Conservation (phyloP, 257 asterid species). For the Salvia hispanica region DNA sequence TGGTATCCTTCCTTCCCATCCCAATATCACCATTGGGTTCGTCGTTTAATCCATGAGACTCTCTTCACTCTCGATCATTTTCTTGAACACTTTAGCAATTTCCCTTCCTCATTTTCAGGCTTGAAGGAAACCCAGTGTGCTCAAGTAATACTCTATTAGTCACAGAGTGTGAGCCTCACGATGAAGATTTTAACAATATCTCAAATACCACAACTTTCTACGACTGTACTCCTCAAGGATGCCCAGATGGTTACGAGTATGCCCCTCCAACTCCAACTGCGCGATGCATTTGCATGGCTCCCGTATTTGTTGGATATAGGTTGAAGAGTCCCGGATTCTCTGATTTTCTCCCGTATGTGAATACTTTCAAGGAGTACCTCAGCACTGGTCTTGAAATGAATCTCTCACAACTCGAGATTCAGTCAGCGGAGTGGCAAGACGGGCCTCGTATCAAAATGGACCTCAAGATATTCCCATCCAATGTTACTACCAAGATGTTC, state of each 20-base stretch:
- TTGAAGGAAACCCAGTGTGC: conserved; percentile 83
- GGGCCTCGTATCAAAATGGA: conserved; percentile 86
- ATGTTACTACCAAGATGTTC: conserved; percentile 39
- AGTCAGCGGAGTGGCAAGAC: conserved; percentile 59
- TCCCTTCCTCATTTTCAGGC: conserved; percentile 47
- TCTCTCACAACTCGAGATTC: conserved; percentile 60
- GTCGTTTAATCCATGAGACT: conserved; percentile 29
- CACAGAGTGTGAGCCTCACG: conserved; percentile 57
- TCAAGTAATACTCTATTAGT: conserved; percentile 29
- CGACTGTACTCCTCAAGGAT: conserved; percentile 45
- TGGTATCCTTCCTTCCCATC: conserved; percentile 48
- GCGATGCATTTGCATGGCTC: conserved; percentile 77
- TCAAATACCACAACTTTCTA: conserved; percentile 33
- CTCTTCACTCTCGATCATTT: conserved; percentile 9
- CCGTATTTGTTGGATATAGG: conserved; percentile 78
- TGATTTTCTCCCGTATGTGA: conserved; percentile 61
- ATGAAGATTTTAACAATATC: conserved; percentile 40
- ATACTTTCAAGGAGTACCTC: conserved; percentile 55
- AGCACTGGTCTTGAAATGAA: conserved; percentile 59
- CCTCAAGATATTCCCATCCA: conserved; percentile 72
- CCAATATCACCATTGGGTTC: conserved; percentile 76
- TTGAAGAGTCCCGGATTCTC: conserved; percentile 90
- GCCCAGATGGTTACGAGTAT: conserved; percentile 67
- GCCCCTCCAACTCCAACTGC: conserved; percentile 53
- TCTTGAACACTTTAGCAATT: not conserved